Conservation (phyloP, 192 early-diverging fungal species). For the Spizellomyces punctatus region DNA sequence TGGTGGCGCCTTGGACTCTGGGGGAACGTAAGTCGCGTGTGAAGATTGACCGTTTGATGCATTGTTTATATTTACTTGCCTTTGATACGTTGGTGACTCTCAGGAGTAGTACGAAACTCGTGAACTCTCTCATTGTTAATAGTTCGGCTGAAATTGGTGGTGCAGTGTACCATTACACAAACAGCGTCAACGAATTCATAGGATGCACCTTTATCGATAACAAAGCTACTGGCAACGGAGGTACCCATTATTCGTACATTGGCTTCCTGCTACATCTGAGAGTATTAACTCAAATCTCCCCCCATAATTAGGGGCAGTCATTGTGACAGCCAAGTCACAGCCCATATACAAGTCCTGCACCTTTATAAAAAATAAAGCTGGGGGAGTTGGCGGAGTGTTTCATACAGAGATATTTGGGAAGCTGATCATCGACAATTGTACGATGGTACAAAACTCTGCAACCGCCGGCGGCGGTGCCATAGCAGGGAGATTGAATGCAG, state of each 20-base stretch:
- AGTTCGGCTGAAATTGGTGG: constrained; percentile 10
- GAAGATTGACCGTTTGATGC: too few relatives aligned
- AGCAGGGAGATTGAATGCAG: constrained; percentile 5
- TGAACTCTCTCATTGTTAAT: constrained; percentile 10
- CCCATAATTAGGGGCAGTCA: neutral
- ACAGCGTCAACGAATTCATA: neutral
- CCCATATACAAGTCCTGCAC: neutral
- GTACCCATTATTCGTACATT: neutral
- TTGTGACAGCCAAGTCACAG: neutral
- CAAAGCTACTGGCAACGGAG: constrained; percentile 10
- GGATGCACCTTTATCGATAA: constrained; percentile 12
- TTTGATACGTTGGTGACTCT: too few relatives aligned
- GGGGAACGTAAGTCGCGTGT: constrained; percentile 14
- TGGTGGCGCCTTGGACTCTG: constrained; percentile 17
- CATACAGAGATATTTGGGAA: constrained; percentile 10
- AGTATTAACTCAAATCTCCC: constrained; percentile 1
- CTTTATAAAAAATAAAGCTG: constrained; percentile 6
- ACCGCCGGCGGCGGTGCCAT: constrained; percentile 18
- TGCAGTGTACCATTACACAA: constrained; percentile 13
- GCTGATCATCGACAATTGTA: neutral
- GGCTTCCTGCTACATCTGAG: too few relatives aligned
- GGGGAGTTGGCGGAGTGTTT: constrained; percentile 20
- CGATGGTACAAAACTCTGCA: neutral
- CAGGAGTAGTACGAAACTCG: neutral
- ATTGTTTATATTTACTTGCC: too few relatives aligned